Evolutionary conservation across 2,329 filamentous ascomycete genomes (phyloP).

Genomic region (Monosporascus sp.): DNA sequence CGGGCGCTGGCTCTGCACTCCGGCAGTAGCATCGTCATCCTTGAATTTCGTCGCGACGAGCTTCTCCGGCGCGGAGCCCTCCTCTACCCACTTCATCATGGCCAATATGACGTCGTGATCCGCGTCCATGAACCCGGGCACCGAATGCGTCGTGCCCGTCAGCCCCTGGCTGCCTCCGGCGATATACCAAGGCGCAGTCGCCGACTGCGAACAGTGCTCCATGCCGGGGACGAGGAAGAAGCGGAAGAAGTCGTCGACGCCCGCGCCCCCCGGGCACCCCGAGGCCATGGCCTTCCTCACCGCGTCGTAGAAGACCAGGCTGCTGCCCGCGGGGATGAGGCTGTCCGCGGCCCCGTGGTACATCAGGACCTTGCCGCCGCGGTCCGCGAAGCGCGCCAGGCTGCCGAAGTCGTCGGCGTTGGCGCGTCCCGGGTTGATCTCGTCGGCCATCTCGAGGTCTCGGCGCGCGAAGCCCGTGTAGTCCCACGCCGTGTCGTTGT

Average conservation of each 20-base stretch:
- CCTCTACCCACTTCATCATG: slow-evolving; percentile 45
- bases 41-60: slow-evolving; percentile 34
- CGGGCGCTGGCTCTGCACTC: slow-evolving; percentile 16
- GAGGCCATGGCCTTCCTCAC: slow-evolving; percentile 34
- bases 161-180: slow-evolving; percentile 10
- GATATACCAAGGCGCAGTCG: slow-evolving; percentile 26
- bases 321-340: slow-evolving; percentile 37
- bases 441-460: slow-evolving; percentile 26
- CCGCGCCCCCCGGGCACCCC: slow-evolving; percentile 24
- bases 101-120: slow-evolving; percentile 32
- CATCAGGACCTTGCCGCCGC: slow-evolving; percentile 39
- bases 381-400: slow-evolving; percentile 28
- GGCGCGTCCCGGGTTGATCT: too few relatives aligned
- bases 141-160: slow-evolving; percentile 36
- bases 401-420: slow-evolving; percentile 21
- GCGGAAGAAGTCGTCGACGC: slow-evolving; percentile 20
- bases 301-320: slow-evolving; percentile 40
- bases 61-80: slow-evolving; percentile 27
- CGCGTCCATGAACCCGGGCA: slow-evolving; percentile 21
- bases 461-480: slow-evolving; percentile 28
- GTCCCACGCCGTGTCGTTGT: slow-evolving; percentile 38
- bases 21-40: slow-evolving; percentile 29
- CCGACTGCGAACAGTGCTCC: slow-evolving; percentile 39
- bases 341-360: slow-evolving; percentile 39
- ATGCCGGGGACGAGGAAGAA: slow-evolving; percentile 46